phyloP scores from a whole-genome alignment of 768 basidiomycete species.

The Leccinum olivaceopallidum region DNA sequence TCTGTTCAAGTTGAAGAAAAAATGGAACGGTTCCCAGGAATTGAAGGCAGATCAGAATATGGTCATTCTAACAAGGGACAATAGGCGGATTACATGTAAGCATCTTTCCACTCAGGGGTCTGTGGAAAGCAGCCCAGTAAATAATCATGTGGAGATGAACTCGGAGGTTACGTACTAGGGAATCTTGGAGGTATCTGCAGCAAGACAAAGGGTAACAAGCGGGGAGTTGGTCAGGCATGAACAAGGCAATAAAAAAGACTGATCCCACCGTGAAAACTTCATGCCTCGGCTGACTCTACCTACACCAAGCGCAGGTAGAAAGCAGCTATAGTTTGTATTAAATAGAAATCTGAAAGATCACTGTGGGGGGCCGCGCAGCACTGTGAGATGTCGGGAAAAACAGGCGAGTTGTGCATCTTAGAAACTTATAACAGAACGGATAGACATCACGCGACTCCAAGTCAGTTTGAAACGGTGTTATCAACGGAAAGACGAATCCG shows the following conservation, averaged over 20 bases:
- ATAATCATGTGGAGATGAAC: not conserved
- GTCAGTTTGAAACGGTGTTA: slow-evolving; percentile 18
- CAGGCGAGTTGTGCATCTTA: slow-evolving; percentile 14
- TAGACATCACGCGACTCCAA: slow-evolving; percentile 1
- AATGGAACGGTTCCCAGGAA: not conserved
- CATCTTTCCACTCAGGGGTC: slow-evolving; percentile 61
- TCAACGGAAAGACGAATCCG: not conserved
- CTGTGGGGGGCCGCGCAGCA: not conserved
- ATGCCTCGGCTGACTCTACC: slow-evolving; percentile 30
- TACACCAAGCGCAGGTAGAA: not conserved
- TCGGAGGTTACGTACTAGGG: not conserved
- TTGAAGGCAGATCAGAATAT: slow-evolving; percentile 1
- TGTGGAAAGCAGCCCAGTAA: slow-evolving; percentile 26
- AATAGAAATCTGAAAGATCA: not conserved
- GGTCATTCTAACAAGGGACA: not conserved
- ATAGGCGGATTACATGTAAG: slow-evolving; percentile 30
- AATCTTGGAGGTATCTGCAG: slow-evolving; percentile 59
- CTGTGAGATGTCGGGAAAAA: slow-evolving; percentile 10
- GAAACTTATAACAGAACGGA: slow-evolving; percentile 1
- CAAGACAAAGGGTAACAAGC: not conserved
- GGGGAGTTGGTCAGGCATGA: not conserved
- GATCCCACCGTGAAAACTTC: slow-evolving; percentile 59
- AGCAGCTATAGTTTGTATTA: not conserved
- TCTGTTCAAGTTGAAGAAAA: slow-evolving; percentile 47
- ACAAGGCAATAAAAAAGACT: not conserved